Evolutionary conservation across 2,329 filamentous ascomycete species (phyloP), one percentile per base, ranked within the genome.

Genomic region (Ascochyta viciae-villosae): DNA sequence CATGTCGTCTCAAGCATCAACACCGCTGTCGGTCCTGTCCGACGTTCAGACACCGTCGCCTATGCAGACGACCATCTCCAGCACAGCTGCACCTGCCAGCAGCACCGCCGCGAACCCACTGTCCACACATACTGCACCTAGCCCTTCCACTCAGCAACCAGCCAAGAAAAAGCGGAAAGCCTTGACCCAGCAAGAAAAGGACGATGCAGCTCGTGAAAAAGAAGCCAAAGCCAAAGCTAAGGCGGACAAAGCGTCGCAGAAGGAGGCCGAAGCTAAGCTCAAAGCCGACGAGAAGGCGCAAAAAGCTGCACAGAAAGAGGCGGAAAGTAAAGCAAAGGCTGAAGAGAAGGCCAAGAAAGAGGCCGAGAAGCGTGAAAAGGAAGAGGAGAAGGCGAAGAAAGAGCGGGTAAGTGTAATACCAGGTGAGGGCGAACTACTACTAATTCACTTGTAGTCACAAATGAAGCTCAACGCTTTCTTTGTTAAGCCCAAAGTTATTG

Each of bases 311-410:
- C 64, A 72, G 45, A 68, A 70, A 6, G 73, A 70, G 56, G 66
- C 72, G 8, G 76, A 73, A 43, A 76, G 76, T 56, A 72, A 68
- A 48, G 64, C 64, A 12, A 74, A 69, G 57, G 74, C 72, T 45
- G 77, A 77, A 57, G 76, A 77, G 54, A 75, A 76, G 49, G 72
- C 70, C 13, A 74, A 76, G 10, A 75, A 75, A 46, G 78, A 78
- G 16, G 76, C 82, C 56, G 77, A 80, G 51, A 80, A 82, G 61
- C 81, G 78, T 35, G 72, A 73, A 54, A 81, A 79, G 52, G 64
- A 68, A 15, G 70, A 75, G 47, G 70, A 75, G 49, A 74, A 73
- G 56, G 63, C 64, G 43, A 72, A 72, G 61, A 77, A 77, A 57
- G 66, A 73, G 50, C 75, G 74, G 54, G 77, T 80, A 70, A 65